Conservation (phyloP, 2,329 filamentous ascomycete genomes). For the Waltergamsia citrina region DNA sequence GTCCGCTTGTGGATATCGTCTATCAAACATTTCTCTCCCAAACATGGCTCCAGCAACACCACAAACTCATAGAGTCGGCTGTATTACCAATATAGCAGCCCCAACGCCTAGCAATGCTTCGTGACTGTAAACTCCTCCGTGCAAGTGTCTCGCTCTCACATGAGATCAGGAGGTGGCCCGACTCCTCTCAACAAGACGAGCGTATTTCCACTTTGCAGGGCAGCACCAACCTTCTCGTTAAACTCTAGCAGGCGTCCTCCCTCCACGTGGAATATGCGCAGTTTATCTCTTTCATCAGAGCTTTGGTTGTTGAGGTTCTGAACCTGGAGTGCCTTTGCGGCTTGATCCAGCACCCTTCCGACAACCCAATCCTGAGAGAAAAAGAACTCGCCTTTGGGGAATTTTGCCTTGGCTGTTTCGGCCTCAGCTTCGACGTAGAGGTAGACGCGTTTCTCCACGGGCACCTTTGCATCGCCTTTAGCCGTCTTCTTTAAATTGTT, state of each 20-base stretch:
- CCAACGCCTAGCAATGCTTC: constrained; percentile 3
- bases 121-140: neutral
- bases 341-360: constrained; percentile 70
- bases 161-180: constrained; percentile 66
- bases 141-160: constrained; percentile 19
- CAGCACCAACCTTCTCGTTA: constrained; percentile 69
- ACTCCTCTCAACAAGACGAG: constrained; percentile 82
- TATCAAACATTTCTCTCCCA: no score
- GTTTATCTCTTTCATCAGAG: constrained; percentile 64
- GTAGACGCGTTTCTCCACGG: constrained; percentile 80
- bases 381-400: constrained; percentile 73
- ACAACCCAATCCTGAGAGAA: constrained; percentile 84
- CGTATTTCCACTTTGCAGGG: constrained; percentile 74
- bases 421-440: constrained; percentile 84
- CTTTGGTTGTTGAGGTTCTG: constrained; percentile 77
- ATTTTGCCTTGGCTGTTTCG: constrained; percentile 73
- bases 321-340: constrained; percentile 68
- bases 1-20: no score
- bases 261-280: constrained; percentile 90
- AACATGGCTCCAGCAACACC: no score
- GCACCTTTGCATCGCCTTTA: constrained; percentile 79
- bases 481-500: constrained; percentile 77
- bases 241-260: constrained; percentile 81
- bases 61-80: neutral
- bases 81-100: neutral